These are phyloP conservation scores for Trifolium subterraneum DNA, from an alignment of 306 rosid genomes.

Conservation along the genomic window DNA sequence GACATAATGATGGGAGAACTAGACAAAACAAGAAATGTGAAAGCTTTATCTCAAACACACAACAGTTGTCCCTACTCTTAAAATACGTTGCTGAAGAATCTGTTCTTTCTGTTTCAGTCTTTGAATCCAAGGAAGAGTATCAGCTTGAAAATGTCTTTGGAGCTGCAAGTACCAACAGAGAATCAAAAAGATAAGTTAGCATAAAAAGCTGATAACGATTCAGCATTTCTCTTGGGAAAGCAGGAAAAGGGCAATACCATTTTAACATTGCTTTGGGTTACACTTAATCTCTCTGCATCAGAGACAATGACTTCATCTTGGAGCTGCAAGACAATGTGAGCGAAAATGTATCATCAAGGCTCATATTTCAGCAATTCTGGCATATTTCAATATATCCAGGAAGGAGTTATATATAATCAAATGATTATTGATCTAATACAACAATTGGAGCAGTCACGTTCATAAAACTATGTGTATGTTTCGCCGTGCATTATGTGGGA, in stretches of 20 bases:
- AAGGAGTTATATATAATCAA: conserved; percentile 25
- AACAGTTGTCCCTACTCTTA: conserved; percentile 61
- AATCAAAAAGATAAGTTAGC: conserved; percentile 28
- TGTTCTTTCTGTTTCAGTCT: conserved; percentile 93
- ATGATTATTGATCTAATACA: conserved; percentile 2
- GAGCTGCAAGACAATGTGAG: conserved; percentile 61
- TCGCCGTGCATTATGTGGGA: neutral
- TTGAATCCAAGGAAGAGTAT: conserved; percentile 84
- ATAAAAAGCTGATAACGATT: neutral
- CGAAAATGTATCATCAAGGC: conserved; percentile 18
- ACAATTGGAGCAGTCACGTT: neutral
- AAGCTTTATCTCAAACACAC: conserved; percentile 25
- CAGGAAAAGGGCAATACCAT: conserved; percentile 57
- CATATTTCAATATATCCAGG: conserved; percentile 4
- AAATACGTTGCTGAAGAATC: conserved; percentile 86
- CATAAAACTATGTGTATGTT: neutral
- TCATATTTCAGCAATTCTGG: conserved; percentile 21
- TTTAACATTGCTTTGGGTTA: conserved; percentile 96
- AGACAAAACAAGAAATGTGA: conserved; percentile 8
- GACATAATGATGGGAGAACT: neutral
- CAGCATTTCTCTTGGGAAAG: neutral
- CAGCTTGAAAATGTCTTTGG: conserved; percentile 96
- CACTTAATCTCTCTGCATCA: conserved; percentile 85
- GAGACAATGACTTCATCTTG: conserved; percentile 97
- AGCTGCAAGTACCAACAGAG: conserved; percentile 60